Conservation (phyloP, 306 rosid species). For the Morella rubra region DNA sequence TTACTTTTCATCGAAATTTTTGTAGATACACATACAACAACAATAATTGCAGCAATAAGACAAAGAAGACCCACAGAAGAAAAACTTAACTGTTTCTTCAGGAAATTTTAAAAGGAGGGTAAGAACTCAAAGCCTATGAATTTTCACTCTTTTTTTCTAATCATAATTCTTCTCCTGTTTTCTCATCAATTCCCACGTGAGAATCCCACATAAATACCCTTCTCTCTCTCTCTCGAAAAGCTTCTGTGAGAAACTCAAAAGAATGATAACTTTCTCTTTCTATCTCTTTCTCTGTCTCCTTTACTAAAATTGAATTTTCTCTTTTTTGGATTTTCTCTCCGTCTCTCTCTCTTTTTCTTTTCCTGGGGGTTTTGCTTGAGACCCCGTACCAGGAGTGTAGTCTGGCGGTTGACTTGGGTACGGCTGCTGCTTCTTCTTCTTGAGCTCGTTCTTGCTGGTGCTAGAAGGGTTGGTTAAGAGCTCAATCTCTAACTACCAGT, state of each 20-base stretch:
- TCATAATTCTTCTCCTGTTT: constrained; percentile 46
- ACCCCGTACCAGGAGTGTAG: constrained; percentile 15
- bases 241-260: constrained; percentile 10
- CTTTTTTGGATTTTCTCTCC: constrained; percentile 21
- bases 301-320: constrained; percentile 25
- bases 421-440: constrained; percentile 10
- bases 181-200: constrained; percentile 54
- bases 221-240: constrained; percentile 23
- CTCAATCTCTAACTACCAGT: constrained; percentile 76
- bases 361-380: constrained; percentile 18
- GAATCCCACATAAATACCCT: constrained; percentile 33
- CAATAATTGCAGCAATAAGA: not conserved
- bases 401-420: constrained; percentile 9
- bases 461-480: constrained; percentile 50
- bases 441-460: constrained; percentile 22
- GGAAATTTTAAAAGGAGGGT: not conserved
- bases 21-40: constrained; percentile 4
- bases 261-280: constrained; percentile 35
- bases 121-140: constrained; percentile 24
- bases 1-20: constrained; percentile 20
- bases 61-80: constrained; percentile 8
- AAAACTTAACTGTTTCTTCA: not conserved
- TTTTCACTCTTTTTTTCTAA: constrained; percentile 28
- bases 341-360: not conserved
- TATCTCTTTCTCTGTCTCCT: constrained; percentile 18